These are phyloP conservation scores for Lichtheimia ramosa DNA, from an alignment of 371 early-diverging fungal genomes.

Conservation along the genomic window DNA sequence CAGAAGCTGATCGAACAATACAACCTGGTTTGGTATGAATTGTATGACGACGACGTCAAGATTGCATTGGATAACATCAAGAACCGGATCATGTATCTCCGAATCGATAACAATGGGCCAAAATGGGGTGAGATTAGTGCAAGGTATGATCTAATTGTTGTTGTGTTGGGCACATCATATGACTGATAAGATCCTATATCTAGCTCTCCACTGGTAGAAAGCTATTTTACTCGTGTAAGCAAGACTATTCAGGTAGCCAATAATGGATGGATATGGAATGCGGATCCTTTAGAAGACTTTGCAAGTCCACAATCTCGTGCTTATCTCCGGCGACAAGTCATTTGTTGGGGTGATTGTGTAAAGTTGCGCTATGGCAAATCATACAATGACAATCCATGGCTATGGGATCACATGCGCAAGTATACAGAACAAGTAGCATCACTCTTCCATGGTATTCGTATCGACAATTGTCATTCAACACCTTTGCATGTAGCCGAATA, in stretches of 20 bases:
- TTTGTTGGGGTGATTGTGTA: constrained; percentile 98
- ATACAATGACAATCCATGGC: constrained; percentile 89
- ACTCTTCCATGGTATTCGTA: constrained; percentile 93
- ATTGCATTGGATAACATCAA: constrained; percentile 74
- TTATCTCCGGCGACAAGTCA: constrained; percentile 91
- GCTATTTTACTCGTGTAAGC: constrained; percentile 84
- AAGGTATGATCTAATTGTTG: constrained; percentile 68
- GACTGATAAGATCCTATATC: not conserved
- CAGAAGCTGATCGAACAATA: constrained; percentile 72
- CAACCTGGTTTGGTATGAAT: constrained; percentile 81
- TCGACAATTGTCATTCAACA: constrained; percentile 98
- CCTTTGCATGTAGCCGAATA: constrained; percentile 94
- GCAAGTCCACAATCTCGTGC: constrained; percentile 84
- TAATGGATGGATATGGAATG: constrained; percentile 99
- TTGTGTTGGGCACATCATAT: constrained; percentile 25
- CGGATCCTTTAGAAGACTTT: constrained; percentile 91
- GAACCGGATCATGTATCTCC: constrained; percentile 81
- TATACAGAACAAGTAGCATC: constrained; percentile 89
- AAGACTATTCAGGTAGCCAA: constrained; percentile 78
- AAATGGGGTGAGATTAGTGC: constrained; percentile 50
- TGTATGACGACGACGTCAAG: constrained; percentile 79
- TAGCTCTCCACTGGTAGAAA: constrained; percentile 83
- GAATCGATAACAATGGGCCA: constrained; percentile 77
- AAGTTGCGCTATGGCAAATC: constrained; percentile 90
- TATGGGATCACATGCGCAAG: constrained; percentile 90